Conservation (phyloP, 257 asterid genomes). For the Salvia rosmarinus region DNA sequence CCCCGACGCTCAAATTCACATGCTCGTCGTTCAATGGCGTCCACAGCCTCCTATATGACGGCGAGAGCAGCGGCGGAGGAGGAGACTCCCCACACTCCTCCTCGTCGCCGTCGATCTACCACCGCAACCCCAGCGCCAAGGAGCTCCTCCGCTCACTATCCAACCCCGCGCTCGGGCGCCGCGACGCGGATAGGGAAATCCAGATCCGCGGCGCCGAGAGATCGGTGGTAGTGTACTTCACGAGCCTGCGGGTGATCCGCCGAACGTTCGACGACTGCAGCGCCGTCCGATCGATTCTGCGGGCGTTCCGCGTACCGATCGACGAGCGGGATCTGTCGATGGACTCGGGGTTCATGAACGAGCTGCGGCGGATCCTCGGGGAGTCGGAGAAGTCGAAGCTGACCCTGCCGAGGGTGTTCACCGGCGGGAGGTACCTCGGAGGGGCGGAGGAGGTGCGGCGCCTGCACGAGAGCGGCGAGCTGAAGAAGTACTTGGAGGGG, state of each 20-base stretch:
- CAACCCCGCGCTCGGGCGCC: too few relatives aligned
- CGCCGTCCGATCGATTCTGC: slow-evolving; percentile 66
- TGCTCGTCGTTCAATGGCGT: slow-evolving; percentile 88
- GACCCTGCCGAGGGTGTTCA: slow-evolving; percentile 80
- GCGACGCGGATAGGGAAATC: slow-evolving; percentile 43
- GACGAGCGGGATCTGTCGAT: slow-evolving; percentile 94
- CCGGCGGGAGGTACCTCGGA: slow-evolving; percentile 89
- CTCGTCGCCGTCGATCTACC: slow-evolving; percentile 54
- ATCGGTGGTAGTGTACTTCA: slow-evolving; percentile 71
- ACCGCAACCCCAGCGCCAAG: slow-evolving; percentile 72
- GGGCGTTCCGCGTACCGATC: slow-evolving; percentile 65
- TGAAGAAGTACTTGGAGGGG: slow-evolving; percentile 66
- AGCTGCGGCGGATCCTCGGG: slow-evolving; percentile 70
- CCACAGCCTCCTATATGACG: slow-evolving; percentile 61
- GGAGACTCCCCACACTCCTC: slow-evolving; percentile 35
- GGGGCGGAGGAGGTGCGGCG: slow-evolving; percentile 86
- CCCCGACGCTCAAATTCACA: slow-evolving; percentile 53
- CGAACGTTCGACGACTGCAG: slow-evolving; percentile 88
- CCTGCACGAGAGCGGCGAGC: slow-evolving; percentile 88
- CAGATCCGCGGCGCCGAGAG: slow-evolving; percentile 74
- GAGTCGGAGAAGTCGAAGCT: slow-evolving; percentile 48
- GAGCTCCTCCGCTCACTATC: slow-evolving; percentile 61
- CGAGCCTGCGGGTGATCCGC: slow-evolving; percentile 82
- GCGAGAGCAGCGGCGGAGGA: neutral
- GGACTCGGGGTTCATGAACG: slow-evolving; percentile 73